Evolutionary conservation across 352 stramenopile species (phyloP).

Genomic region (Blastocystis sp.): DNA sequence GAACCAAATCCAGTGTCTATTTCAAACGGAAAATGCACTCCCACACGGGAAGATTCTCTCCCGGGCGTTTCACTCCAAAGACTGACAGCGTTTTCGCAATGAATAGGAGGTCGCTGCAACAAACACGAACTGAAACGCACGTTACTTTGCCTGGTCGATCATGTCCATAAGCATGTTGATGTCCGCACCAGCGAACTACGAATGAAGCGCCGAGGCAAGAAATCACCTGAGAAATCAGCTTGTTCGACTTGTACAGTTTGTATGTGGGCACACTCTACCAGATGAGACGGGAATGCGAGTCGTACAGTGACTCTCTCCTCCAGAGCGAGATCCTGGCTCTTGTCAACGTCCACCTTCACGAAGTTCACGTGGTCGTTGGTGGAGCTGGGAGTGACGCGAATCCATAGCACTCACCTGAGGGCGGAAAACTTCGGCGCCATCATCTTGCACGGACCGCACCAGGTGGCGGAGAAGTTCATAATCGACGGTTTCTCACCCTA

Average conservation of each 20-base stretch:
- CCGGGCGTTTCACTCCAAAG: conserved; percentile 10
- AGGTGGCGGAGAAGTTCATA: conserved; percentile 85
- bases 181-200: conserved; percentile 62
- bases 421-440: conserved; percentile 83
- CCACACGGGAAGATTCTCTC: conserved; percentile 23
- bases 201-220: background rate
- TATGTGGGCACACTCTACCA: conserved; percentile 64
- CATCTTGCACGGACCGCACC: conserved; percentile 83
- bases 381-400: conserved; percentile 75
- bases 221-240: conserved; percentile 52
- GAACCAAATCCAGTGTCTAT: background rate
- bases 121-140: conserved; percentile 24
- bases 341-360: conserved; percentile 83
- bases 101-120: too few relatives aligned
- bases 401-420: conserved; percentile 75
- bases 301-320: conserved; percentile 66
- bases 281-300: background rate
- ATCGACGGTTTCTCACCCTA: conserved; percentile 76
- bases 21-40: background rate
- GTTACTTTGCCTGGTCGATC: conserved; percentile 55
- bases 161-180: conserved; percentile 30
- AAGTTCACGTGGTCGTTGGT: conserved; percentile 78
- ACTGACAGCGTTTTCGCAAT: too few relatives aligned
- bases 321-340: conserved; percentile 73
- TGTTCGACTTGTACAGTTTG: conserved; percentile 63